Base-by-base conservation (phyloP, 345 rosid genomes). In the Sisymbrium irio region DNA sequence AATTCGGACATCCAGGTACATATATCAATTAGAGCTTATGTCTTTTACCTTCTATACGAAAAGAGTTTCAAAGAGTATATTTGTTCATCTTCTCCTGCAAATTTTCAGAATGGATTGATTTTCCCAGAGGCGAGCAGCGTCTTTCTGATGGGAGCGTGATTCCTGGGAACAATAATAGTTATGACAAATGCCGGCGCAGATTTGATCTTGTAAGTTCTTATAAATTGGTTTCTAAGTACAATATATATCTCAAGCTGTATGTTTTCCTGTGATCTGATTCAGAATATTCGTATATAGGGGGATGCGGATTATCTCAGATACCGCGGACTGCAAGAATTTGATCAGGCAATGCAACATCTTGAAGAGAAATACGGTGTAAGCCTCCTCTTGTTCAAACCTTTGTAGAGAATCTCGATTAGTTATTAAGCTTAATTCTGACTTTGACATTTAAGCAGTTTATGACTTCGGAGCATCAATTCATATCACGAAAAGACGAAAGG, bases 1-100 rank as follows among this genome's bases (percentile, higher is more conserved):
- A 94, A 87, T 94, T 94, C 68, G 98, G 98, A 69, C 98, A 94
- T 83, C 97, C 98, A 42, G 98, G 98, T 91, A 83, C 66, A 22
- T 22, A 3, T n/a, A 58, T 59, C 60, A 61, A 13, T 28, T 15
- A 12, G 60, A 19, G 53, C 49, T 76, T 17, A 46, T 15, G 74
- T 70, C 73, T 35, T 41, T n/a, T 51, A 41, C 51, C 33, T 65
- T 62, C 37, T 58, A 33, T 42, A 44, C 37, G 18, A 35, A 54
- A 27, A 15, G 8, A 8, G 32, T 7, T 36, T 25, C 20, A 40
- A 40, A 60, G 47, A 20, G 32, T 50, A 51, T 25, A 50, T 40
- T 58, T 67, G n/a, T 42, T 53, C 17, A 36, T 56, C 79, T 45
- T 71, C 60, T 40, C 72, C 40, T 77, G 62, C 45, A 47, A 49